These are phyloP conservation scores for Beauveria brongniartii DNA, from an alignment of 2,329 filamentous ascomycete species.

Conservation along the genomic window DNA sequence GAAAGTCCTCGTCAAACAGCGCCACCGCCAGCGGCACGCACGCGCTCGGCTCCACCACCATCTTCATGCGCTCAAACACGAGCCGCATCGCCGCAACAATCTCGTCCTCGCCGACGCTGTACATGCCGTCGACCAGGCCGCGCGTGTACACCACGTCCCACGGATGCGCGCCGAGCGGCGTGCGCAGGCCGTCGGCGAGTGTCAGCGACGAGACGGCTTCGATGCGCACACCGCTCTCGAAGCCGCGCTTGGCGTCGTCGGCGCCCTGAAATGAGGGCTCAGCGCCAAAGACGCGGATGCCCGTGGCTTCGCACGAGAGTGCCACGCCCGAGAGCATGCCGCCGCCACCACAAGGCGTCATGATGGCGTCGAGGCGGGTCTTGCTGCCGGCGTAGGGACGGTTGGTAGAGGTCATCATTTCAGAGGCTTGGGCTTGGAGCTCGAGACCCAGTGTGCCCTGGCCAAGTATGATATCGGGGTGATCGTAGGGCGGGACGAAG, in stretches of 20 bases:
- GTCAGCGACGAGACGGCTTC: constrained; percentile 65
- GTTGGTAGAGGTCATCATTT: constrained; percentile 34
- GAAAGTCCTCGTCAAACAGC: constrained; percentile 79
- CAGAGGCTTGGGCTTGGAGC: constrained; percentile 62
- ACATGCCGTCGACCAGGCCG: constrained; percentile 61
- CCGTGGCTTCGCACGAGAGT: constrained; percentile 63
- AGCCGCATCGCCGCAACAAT: constrained; percentile 70
- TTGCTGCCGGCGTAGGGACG: constrained; percentile 11
- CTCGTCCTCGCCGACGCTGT: constrained; percentile 70
- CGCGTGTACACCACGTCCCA: constrained; percentile 66
- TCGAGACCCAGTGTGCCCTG: constrained; percentile 89
- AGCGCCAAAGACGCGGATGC: constrained; percentile 72
- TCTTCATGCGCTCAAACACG: constrained; percentile 80
- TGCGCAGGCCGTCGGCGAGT: constrained; percentile 81
- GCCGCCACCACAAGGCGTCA: constrained; percentile 80
- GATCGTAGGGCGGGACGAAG: constrained; percentile 84
- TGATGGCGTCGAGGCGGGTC: constrained; percentile 55
- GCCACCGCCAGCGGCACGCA: constrained; percentile 78
- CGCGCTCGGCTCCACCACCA: constrained; percentile 82
- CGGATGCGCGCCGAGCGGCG: constrained; percentile 67
- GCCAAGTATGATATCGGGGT: constrained; percentile 83
- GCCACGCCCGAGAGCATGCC: constrained; percentile 81
- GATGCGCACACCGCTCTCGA: constrained; percentile 57
- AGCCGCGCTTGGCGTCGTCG: constrained; percentile 70
- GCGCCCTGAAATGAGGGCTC: constrained; percentile 78